These are phyloP conservation scores for Graphium sp. DNA, from an alignment of 2,329 filamentous ascomycete genomes.

Conservation along the genomic window DNA sequence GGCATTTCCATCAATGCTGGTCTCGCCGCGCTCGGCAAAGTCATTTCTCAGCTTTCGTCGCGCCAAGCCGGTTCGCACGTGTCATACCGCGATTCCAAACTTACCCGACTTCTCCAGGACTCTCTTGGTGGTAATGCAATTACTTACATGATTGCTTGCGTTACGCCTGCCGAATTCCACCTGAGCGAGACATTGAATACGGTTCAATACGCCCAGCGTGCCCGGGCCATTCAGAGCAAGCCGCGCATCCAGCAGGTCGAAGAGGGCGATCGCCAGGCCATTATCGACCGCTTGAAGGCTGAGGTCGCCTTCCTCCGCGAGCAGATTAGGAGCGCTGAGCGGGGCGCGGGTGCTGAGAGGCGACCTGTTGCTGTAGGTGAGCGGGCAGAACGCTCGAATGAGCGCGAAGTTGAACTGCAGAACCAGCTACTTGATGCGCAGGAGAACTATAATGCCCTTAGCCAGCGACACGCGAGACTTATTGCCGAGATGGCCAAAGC, in stretches of 20 bases:
- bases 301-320: constrained; percentile 89
- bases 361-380: constrained; percentile 44
- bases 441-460: constrained; percentile 85
- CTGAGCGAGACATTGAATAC: constrained; percentile 96
- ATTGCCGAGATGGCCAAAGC: constrained; percentile 87
- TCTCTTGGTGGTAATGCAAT: constrained; percentile 93
- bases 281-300: constrained; percentile 84
- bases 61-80: constrained; percentile 77
- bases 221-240: constrained; percentile 92
- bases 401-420: constrained; percentile 78
- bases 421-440: constrained; percentile 85
- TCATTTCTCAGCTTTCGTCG: constrained; percentile 93
- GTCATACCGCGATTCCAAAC: constrained; percentile 94
- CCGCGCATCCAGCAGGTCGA: constrained; percentile 90
- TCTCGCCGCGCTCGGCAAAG: constrained; percentile 85
- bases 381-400: constrained; percentile 60
- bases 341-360: constrained; percentile 35
- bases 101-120: constrained; percentile 88
- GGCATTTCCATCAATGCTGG: constrained; percentile 98
- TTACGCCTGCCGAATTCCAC: constrained; percentile 93
- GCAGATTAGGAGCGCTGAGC: constrained; percentile 76
- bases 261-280: constrained; percentile 74
- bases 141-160: constrained; percentile 98
- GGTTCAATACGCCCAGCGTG: constrained; percentile 90
- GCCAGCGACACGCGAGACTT: constrained; percentile 84